Conservation (phyloP, 2,329 filamentous ascomycete species). For the Trichoderma aggressivum region DNA sequence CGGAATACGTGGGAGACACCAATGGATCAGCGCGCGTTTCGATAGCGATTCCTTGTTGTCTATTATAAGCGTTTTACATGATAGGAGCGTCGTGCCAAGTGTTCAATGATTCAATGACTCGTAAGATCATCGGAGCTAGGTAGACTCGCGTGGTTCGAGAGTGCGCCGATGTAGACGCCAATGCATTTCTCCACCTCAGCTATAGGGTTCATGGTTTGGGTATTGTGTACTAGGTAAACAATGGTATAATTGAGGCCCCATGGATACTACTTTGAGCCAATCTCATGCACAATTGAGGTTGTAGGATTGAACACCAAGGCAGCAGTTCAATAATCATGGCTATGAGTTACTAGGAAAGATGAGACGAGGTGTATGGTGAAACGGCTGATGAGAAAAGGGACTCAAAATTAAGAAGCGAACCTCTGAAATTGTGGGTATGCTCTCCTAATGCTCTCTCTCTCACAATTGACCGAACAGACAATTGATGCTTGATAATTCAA, state of each 20-base stretch:
- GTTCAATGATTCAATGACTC: constrained; percentile 5
- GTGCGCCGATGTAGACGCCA: background rate
- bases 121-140: background rate
- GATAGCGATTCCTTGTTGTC: no score
- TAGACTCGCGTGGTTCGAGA: background rate
- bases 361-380: background rate
- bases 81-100: background rate
- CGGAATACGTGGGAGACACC: background rate
- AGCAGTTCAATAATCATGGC: background rate
- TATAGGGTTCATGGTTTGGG: background rate
- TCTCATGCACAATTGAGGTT: background rate
- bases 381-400: background rate
- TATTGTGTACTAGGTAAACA: background rate
- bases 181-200: background rate
- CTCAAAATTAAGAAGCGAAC: background rate
- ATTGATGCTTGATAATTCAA: background rate
- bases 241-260: background rate
- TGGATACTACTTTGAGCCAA: background rate
- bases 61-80: background rate
- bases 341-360: background rate
- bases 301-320: background rate
- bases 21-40: background rate
- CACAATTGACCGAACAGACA: background rate
- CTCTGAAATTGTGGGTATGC: background rate
- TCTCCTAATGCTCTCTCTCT: background rate